phyloP scores from a whole-genome alignment of 345 rosid species.

The Melaleuca quinquenervia region DNA sequence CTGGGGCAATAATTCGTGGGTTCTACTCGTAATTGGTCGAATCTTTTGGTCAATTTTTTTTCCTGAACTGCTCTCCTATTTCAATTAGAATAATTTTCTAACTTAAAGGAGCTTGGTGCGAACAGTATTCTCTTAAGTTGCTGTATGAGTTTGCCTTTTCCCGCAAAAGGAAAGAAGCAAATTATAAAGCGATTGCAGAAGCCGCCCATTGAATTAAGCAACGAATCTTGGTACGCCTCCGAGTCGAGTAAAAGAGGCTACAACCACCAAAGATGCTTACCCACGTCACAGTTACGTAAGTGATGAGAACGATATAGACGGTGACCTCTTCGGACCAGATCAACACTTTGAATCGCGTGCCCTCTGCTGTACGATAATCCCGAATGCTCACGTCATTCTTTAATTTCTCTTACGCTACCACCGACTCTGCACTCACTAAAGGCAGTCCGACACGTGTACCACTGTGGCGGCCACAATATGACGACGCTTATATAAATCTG shows the following conservation, averaged over 20 bases:
- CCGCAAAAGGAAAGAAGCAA: background rate
- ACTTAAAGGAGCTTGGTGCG: background rate
- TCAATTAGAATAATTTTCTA: background rate
- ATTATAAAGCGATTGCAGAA: background rate
- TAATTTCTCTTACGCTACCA: background rate
- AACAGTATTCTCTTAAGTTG: background rate
- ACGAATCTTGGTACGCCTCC: background rate
- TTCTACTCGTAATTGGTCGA: background rate
- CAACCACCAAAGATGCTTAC: background rate
- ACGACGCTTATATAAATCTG: background rate
- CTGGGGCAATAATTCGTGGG: background rate
- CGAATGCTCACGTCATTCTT: background rate
- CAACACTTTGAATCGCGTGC: background rate
- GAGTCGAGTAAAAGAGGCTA: background rate
- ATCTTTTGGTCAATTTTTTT: background rate
- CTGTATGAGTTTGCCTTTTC: background rate
- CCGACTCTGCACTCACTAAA: background rate
- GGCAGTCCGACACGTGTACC: slow-evolving; percentile 4
- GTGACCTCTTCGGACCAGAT: background rate
- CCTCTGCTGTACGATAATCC: background rate
- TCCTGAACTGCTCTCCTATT: background rate
- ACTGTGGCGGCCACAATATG: background rate
- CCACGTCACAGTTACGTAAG: background rate
- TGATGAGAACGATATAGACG: background rate
- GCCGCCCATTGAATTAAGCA: background rate